These are phyloP conservation scores for Aspergillus biplanus DNA, from an alignment of 495 filamentous ascomycete species.

Conservation along the genomic window DNA sequence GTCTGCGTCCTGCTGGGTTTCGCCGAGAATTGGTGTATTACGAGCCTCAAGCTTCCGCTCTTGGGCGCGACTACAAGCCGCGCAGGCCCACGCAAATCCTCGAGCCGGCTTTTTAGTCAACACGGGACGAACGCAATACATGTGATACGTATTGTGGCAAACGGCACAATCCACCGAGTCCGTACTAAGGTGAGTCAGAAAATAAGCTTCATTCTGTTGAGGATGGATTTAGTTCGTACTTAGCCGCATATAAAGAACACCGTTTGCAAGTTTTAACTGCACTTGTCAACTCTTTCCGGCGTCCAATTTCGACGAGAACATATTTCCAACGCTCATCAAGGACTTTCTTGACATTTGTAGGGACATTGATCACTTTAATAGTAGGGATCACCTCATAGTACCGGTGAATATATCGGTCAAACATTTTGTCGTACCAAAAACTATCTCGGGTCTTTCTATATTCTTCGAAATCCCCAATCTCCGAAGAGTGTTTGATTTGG, in stretches of 20 bases:
- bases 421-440: constrained; percentile 98
- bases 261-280: constrained; percentile 96
- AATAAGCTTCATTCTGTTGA: background rate
- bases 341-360: constrained; percentile 88
- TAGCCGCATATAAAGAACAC: constrained; percentile 86
- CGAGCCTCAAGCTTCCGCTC: constrained; percentile 91
- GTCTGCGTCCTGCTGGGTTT: constrained; percentile 63
- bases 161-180: constrained; percentile 98
- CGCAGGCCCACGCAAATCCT: constrained; percentile 98
- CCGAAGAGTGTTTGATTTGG: constrained; percentile 80
- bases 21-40: constrained; percentile 71
- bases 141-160: constrained; percentile 94
- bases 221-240: constrained; percentile 50
- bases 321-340: constrained; percentile 95
- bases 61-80: constrained; percentile 89
- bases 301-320: constrained; percentile 87
- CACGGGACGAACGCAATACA: constrained; percentile 94
- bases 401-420: constrained; percentile 96
- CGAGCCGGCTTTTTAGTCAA: constrained; percentile 95
- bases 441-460: constrained; percentile 81
- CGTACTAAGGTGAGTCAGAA: constrained; percentile 54
- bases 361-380: constrained; percentile 92
- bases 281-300: constrained; percentile 93
- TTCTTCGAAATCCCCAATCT: constrained; percentile 79
- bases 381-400: constrained; percentile 97